A percentile compares a stretch with the other conserved stretches of the same genome.
These are phyloP conservation scores for Daldinia childiae DNA, from an alignment of 495 filamentous ascomycete genomes.

Conservation along the genomic window DNA sequence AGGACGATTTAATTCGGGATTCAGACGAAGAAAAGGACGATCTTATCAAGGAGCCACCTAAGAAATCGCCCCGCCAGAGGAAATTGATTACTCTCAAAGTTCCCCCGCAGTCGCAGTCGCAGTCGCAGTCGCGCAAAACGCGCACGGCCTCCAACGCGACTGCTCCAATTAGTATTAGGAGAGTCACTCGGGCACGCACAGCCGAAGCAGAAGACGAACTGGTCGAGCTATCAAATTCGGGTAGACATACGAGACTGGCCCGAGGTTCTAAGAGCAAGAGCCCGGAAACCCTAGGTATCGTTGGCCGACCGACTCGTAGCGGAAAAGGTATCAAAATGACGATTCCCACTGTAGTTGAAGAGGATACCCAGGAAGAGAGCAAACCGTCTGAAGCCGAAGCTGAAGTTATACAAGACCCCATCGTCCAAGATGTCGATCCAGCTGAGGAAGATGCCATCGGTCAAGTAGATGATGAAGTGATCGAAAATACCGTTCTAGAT, in stretches of 20 bases:
- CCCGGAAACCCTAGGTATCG: conserved; percentile 63
- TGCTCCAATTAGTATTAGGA: conserved; percentile 47
- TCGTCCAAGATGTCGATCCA: conserved; percentile 53
- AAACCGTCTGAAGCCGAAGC: conserved; percentile 7
- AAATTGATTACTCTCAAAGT: conserved; percentile 47
- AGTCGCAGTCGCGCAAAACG: conserved; percentile 23
- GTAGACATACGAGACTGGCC: conserved; percentile 72
- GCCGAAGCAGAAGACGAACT: conserved; percentile 50
- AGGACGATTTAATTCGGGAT: conserved; percentile 43
- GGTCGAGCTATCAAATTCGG: conserved; percentile 74
- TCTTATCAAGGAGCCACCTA: conserved; percentile 34
- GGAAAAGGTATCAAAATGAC: conserved; percentile 70
- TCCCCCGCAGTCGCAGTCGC: conserved; percentile 7
- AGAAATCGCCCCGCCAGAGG: conserved; percentile 34
- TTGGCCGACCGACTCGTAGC: conserved; percentile 61
- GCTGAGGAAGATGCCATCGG: conserved; percentile 44
- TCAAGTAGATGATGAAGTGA: conserved; percentile 41
- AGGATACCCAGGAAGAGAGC: conserved; percentile 63
- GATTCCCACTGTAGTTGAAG: conserved; percentile 64
- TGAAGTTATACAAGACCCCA: conserved; percentile 23
- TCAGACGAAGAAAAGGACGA: conserved; percentile 48
- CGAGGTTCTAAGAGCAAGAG: conserved; percentile 63
- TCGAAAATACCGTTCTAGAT: conserved; percentile 54
- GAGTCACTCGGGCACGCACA: conserved; percentile 57
- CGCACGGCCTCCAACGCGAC: conserved; percentile 19